Evolutionary conservation across 352 stramenopile genomes (phyloP).

Genomic region (Globisporangium nodosum): DNA sequence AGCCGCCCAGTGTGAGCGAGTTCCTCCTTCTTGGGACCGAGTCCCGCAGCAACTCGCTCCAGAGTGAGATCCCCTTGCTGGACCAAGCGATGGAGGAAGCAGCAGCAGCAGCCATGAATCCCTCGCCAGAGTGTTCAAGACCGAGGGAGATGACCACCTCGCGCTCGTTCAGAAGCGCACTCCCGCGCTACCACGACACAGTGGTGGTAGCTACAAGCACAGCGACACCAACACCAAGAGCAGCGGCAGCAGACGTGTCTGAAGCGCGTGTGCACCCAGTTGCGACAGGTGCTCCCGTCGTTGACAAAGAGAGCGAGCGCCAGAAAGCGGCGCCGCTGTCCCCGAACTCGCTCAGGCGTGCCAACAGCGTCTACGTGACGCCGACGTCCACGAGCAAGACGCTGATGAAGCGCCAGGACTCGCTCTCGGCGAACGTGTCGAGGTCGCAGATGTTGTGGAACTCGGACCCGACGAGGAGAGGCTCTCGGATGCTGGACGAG

Average conservation of each 20-base stretch:
- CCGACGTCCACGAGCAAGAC: slow-evolving; percentile 10
- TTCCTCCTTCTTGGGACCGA: slow-evolving; percentile 4
- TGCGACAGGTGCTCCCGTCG: slow-evolving; percentile 3
- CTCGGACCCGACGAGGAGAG: slow-evolving; percentile 21
- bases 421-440: slow-evolving; percentile 12
- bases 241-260: not conserved
- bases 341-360: slow-evolving; percentile 30
- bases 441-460: slow-evolving; percentile 42
- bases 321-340: slow-evolving; percentile 20
- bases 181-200: not conserved
- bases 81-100: slow-evolving; percentile 6
- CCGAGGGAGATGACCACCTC: not conserved
- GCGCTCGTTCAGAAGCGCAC: not conserved
- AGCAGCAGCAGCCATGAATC: slow-evolving; percentile 1
- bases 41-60: slow-evolving; percentile 3
- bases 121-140: too few species aligned
- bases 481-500: slow-evolving; percentile 54
- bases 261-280: slow-evolving; percentile 27
- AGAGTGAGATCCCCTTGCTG: slow-evolving; percentile 9
- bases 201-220: not conserved
- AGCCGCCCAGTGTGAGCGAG: not conserved
- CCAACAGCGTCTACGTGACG: slow-evolving; percentile 28
- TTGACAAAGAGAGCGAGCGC: slow-evolving; percentile 10
- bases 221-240: not conserved
- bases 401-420: slow-evolving; percentile 21